Percentiles rank a stretch among this genome's conserved stretches.
Conservation (phyloP, 164 flowering plant genomes). For the Cinnamomum micranthum region DNA sequence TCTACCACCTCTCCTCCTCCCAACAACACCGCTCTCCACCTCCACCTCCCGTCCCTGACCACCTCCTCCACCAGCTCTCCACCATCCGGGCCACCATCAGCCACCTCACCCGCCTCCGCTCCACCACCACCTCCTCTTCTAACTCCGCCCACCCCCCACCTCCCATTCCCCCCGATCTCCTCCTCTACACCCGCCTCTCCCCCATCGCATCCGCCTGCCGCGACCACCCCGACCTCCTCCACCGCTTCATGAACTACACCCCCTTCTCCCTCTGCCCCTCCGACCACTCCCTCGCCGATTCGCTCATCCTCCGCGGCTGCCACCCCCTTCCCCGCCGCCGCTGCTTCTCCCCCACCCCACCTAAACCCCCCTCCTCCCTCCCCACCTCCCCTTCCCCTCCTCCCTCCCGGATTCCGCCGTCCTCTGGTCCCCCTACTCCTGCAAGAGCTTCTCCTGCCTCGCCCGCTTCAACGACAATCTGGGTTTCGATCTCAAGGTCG, state of each 20-base stretch:
- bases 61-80: slow-evolving; percentile 73
- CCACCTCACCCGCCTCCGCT: slow-evolving; percentile 16
- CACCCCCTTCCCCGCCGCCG: slow-evolving; percentile 95
- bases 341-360: slow-evolving; percentile 65
- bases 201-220: slow-evolving; percentile 88
- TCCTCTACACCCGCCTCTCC: slow-evolving; percentile 57
- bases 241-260: slow-evolving; percentile 73
- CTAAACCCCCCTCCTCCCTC: slow-evolving; percentile 30
- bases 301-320: slow-evolving; percentile 81
- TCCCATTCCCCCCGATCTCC: slow-evolving; percentile 62
- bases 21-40: slow-evolving; percentile 35
- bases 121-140: slow-evolving; percentile 11
- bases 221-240: slow-evolving; percentile 69
- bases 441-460: slow-evolving; percentile 57
- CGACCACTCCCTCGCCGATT: slow-evolving; percentile 57
- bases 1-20: slow-evolving; percentile 88
- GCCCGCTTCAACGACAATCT: slow-evolving; percentile 23
- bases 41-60: slow-evolving; percentile 58
- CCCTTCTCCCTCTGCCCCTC: slow-evolving; percentile 67
- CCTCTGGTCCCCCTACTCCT: slow-evolving; percentile 44
- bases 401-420: slow-evolving; percentile 48
- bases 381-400: slow-evolving; percentile 43
- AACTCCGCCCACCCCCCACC: slow-evolving; percentile 18
- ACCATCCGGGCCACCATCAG: slow-evolving; percentile 79
- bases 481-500: slow-evolving; percentile 51